Base-by-base conservation (phyloP, 768 basidiomycete genomes). In the Tephrocybe sp. region DNA sequence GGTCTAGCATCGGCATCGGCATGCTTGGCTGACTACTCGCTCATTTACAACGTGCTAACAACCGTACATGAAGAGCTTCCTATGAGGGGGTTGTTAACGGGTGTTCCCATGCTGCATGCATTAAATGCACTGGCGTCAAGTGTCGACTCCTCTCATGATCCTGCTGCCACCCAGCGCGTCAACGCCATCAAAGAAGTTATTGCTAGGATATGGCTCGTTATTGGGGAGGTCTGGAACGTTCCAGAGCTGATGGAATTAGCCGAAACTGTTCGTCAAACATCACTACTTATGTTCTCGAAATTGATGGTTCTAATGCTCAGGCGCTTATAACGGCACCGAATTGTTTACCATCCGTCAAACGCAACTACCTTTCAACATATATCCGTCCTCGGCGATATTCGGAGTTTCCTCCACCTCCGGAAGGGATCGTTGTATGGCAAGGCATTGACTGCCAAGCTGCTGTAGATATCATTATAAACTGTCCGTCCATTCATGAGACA, bases 101-200 rank as follows among this genome's bases (percentile, higher is more conserved):
- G 92, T 18, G 69, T 91, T 28, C 93, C 94, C 4, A 93, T 97
- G 90, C 67, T 97, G 23, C 63, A 91, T n/a, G 84, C 89, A 1
- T 66, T 96, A 44, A 81, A 90, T 49, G 66, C 60, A 6, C 80
- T 80, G 9, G 79, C 79, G 14, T 70, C 79, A 3, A 73, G 73
- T 28, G 58, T 73, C 23, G 72, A 73, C n/a, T 71, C 74, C 15
- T 61, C 62, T 10, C 67, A 70, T 26, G 73, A 80, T 53, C 47
- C 62, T 39, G 65, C 67, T n/a, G 64, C 62, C 23, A 62, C 68
- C 18, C 72, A 72, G 55, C 81, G 83, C 53, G 70, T 74, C 21
- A 71, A 66, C 50, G 78, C 77, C 3, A 75, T 93, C 34, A 83
- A 78, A 54, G 85, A 86, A 61, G 62, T 90, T 28, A 59, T 93